Evolutionary conservation across 192 early-diverging fungal species (phyloP), one percentile per base, ranked within the genome.

Genomic region (Obelidium mucronatum): DNA sequence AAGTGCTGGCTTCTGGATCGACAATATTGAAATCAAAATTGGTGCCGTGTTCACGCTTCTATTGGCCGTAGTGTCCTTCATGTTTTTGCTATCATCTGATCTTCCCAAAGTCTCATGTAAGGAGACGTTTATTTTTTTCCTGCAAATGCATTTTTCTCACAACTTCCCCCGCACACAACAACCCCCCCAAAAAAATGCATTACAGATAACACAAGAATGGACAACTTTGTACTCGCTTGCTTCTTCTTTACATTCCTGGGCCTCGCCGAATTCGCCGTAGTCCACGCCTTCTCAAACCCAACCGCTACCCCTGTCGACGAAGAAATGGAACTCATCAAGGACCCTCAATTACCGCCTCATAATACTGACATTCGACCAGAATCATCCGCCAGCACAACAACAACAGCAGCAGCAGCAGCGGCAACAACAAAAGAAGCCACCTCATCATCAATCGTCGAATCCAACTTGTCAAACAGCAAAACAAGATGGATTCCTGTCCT

Each of bases 91-190:
- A 19, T 56, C 51, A 3, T n/a, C 64, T 3, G 74, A 76, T 69
- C 56, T 76, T 4, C 74, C 74, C 24, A 73, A 76, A 24, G 64
- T 76, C 30, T n/a, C n/a, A n/a, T n/a, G n/a, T n/a, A n/a, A n/a
- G n/a, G n/a, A n/a, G n/a, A n/a, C n/a, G n/a, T n/a, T n/a, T n/a
- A n/a, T n/a, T n/a, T n/a, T n/a, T n/a, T n/a, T 55, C 58, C 30
- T 11, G 8, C 30, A 8, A 8, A 6, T 26, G 15, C 58, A n/a
- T 60, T 37, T 65, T 31, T 65, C 48, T 51, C 48, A 51, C 8
- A 22, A 22, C 22, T 22, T 51, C 48, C 48, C 22, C 8, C 48
- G 48, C 48, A 51, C n/a, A 51, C 48, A 8, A 51, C 48, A 8
- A 13, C 48, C 48, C 48, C 48, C 48, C 48, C 48, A 8, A 51